Base-by-base conservation (phyloP, 305 asterid species). In the Nicotiana rustica region DNA sequence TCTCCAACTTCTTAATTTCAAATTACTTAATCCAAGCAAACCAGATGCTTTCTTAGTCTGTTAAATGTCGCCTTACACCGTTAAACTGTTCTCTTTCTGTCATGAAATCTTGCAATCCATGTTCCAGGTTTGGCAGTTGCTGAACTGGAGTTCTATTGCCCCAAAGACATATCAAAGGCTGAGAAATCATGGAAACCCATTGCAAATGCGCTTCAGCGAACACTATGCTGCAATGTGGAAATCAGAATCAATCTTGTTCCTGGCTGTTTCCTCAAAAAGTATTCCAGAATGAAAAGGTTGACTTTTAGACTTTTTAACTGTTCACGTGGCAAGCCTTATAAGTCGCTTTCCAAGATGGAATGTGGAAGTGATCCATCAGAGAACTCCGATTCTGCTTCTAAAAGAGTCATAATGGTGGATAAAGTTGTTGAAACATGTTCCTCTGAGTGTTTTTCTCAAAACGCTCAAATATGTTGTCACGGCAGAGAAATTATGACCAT, bases 101-200 rank as follows among this genome's bases (percentile, higher is more conserved):
- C 31, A 55, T 76, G 5, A 55, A 55, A 29, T 76, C 31, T 79
- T 79, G 12, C n/a, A 17, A 67, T 81, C 67, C 21, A n/a, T 60
- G 61, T 35, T 83, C 56, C 89, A 93, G 97, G 97, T 62, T 65
- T 88, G 84, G 92, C 96, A 65, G 91, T 93, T 82, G 94, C 93
- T 47, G 95, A 88, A 56, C 57, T 95, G 83, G 97, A 89, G 84
- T 95, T 95, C 62, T 89, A 75, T 87, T 87, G 69, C 82, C 92
- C 91, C 1, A 90, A 93, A 47, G 68, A 90, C 55, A 92, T 89
- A 5, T 83, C 90, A 0, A 93, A 89, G 88, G 97, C 98, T 7
- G 97, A 93, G 85, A 93, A 91, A 67, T 90, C 91, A 1, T 95
- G 97, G 98, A 93, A 95, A 87, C 83, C 77, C 83, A 93, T 93